These are phyloP conservation scores for Trametes meyenii DNA, from an alignment of 768 basidiomycete species.

Conservation along the genomic window DNA sequence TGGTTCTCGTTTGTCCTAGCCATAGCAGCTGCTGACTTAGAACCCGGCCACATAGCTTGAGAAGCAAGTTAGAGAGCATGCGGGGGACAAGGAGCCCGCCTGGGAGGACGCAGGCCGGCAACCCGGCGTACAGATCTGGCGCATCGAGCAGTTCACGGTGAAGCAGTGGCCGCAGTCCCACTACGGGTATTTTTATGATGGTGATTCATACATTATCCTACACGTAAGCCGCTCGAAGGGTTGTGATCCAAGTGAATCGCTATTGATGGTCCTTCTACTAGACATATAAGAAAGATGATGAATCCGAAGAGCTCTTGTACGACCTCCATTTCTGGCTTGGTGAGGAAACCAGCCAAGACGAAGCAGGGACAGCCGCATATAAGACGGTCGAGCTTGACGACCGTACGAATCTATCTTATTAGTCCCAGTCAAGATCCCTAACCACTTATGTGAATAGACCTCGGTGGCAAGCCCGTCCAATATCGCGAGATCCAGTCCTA, in stretches of 20 bases:
- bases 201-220: slow-evolving; percentile 67
- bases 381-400: slow-evolving; percentile 72
- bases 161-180: slow-evolving; percentile 55
- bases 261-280: slow-evolving; percentile 27
- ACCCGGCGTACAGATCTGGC: slow-evolving; percentile 57
- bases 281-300: slow-evolving; percentile 60
- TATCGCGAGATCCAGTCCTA: slow-evolving; percentile 64
- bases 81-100: slow-evolving; percentile 51
- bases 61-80: slow-evolving; percentile 55
- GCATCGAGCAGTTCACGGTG: slow-evolving; percentile 58
- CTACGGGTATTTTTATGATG: slow-evolving; percentile 61
- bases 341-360: slow-evolving; percentile 58
- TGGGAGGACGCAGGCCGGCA: slow-evolving; percentile 51
- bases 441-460: slow-evolving; percentile 39
- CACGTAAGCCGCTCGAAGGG: slow-evolving; percentile 42
- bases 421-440: not conserved
- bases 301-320: slow-evolving; percentile 50
- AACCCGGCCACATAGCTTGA: slow-evolving; percentile 45
- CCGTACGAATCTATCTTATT: slow-evolving; percentile 40
- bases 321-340: slow-evolving; percentile 72
- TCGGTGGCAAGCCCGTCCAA: slow-evolving; percentile 58
- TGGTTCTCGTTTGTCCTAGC: not conserved
- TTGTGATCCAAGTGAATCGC: not conserved
- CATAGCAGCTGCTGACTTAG: not conserved
- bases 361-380: slow-evolving; percentile 63